A percentile compares a stretch with the other conserved stretches of the same genome.
phyloP scores from a whole-genome alignment of 2,329 filamentous ascomycete species.

The Epichloe hybrida region DNA sequence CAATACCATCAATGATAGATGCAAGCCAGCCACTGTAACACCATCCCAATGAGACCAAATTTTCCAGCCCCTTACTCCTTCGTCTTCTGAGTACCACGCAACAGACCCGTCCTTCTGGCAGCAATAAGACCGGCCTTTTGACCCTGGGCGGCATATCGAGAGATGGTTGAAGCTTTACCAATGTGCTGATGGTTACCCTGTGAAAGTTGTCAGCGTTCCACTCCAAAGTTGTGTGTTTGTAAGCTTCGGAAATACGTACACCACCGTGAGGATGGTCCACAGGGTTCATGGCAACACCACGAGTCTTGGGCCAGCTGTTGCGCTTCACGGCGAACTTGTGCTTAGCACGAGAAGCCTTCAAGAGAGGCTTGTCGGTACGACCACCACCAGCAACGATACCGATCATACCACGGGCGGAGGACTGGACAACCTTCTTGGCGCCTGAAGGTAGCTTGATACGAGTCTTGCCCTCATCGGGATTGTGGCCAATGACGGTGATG shows the following conservation, averaged over 20 bases:
- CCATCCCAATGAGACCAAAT: conserved; percentile 48
- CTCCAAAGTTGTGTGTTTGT: neutral
- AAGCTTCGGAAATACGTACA: conserved; percentile 36
- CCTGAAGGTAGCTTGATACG: conserved; percentile 98
- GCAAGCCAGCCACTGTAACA: conserved; percentile 50
- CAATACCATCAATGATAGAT: conserved; percentile 39
- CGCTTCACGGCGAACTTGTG: conserved; percentile 99
- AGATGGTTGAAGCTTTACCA: conserved; percentile 99
- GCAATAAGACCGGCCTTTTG: conserved; percentile 99
- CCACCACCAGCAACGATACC: conserved; percentile 99
- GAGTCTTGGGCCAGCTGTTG: conserved; percentile 99
- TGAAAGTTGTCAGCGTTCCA: conserved; percentile 28
- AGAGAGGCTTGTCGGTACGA: conserved; percentile 97
- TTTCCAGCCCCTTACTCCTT: conserved; percentile 66
- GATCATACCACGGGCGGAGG: conserved; percentile 90
- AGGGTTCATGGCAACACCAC: conserved; percentile 99
- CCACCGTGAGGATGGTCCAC: conserved; percentile 98
- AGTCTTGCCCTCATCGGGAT: conserved; percentile 98
- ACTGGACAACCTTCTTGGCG: conserved; percentile 97
- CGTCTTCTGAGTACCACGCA: conserved; percentile 99
- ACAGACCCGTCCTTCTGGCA: conserved; percentile 97
- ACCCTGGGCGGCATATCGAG: conserved; percentile 91
- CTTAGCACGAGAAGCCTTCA: conserved; percentile 99
- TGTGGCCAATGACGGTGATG: conserved; percentile 94
- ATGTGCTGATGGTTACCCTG: conserved; percentile 99